Evolutionary conservation across 805 yeast genomes (phyloP).

Genomic region (Zygosaccharomyces kombuchaensis): DNA sequence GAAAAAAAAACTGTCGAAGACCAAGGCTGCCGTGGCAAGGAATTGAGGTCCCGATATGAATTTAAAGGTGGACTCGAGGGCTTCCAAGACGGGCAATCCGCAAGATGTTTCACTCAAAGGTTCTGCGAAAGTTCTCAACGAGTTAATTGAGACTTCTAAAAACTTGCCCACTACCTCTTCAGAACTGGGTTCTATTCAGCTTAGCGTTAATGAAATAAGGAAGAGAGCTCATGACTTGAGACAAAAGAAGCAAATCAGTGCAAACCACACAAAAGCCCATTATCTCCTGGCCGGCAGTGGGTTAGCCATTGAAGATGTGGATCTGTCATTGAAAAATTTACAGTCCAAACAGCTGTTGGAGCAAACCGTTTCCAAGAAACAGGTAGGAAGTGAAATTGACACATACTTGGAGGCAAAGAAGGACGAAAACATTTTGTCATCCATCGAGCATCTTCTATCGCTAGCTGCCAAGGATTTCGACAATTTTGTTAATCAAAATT

Average conservation of each 20-base stretch:
- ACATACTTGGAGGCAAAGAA: constrained; percentile 62
- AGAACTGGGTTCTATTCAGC: constrained; percentile 74
- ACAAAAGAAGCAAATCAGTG: constrained; percentile 38
- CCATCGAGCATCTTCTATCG: constrained; percentile 75
- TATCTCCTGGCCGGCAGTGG: constrained; percentile 89
- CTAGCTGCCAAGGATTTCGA: constrained; percentile 83
- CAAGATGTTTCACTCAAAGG: constrained; percentile 7
- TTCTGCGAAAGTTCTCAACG: constrained; percentile 45
- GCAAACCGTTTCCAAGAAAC: constrained; percentile 18
- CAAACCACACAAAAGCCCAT: constrained; percentile 66
- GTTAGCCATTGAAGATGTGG: constrained; percentile 78
- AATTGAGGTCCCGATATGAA: constrained; percentile 5
- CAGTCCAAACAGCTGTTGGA: constrained; percentile 40
- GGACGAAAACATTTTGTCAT: constrained; percentile 74
- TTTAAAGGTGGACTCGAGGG: constrained; percentile 4
- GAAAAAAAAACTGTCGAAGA: background rate
- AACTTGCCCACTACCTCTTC: constrained; percentile 63
- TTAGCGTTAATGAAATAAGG: constrained; percentile 74
- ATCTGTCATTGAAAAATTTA: constrained; percentile 46
- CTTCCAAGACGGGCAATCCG: constrained; percentile 3
- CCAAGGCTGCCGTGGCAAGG: background rate
- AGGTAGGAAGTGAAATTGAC: constrained; percentile 46
- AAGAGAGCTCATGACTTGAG: constrained; percentile 59
- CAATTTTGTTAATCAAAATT: constrained; percentile 61
- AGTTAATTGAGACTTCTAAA: constrained; percentile 70